Conservation (phyloP, 768 basidiomycete genomes). For the Antrodiella citrinella region DNA sequence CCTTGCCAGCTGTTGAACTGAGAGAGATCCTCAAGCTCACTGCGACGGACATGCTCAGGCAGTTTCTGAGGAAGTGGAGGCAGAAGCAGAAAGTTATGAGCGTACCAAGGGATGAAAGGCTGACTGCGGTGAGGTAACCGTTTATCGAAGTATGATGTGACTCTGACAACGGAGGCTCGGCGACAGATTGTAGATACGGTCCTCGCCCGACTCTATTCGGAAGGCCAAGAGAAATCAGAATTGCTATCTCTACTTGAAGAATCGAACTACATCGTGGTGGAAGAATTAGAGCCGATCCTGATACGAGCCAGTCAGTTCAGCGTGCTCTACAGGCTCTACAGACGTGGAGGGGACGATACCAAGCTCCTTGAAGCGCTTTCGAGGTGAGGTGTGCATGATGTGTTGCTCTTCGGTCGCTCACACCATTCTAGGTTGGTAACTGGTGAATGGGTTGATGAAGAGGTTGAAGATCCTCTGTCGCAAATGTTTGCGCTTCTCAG, state of each 20-base stretch:
- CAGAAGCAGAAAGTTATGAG: conserved; percentile 32
- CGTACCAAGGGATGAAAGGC: conserved; percentile 10
- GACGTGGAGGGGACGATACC: conserved; percentile 43
- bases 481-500: conserved; percentile 51
- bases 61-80: conserved; percentile 57
- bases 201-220: conserved; percentile 65
- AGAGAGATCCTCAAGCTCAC: conserved; percentile 52
- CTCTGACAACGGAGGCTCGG: not conserved
- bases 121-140: not conserved
- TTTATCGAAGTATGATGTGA: no score
- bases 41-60: conserved; percentile 70
- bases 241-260: conserved; percentile 51
- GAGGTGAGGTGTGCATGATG: conserved; percentile 40
- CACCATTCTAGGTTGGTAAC: conserved; percentile 47
- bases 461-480: conserved; percentile 53
- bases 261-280: conserved; percentile 41
- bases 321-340: conserved; percentile 55
- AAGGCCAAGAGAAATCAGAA: conserved; percentile 51
- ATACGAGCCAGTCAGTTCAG: conserved; percentile 44
- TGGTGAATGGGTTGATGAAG: conserved; percentile 53
- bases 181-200: conserved; percentile 73
- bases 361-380: conserved; percentile 63
- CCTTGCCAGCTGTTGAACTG: conserved; percentile 66
- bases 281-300: conserved; percentile 57
- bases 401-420: conserved; percentile 1